These are phyloP conservation scores for Linderniella brevidens DNA, from an alignment of 257 asterid genomes.

Conservation along the genomic window DNA sequence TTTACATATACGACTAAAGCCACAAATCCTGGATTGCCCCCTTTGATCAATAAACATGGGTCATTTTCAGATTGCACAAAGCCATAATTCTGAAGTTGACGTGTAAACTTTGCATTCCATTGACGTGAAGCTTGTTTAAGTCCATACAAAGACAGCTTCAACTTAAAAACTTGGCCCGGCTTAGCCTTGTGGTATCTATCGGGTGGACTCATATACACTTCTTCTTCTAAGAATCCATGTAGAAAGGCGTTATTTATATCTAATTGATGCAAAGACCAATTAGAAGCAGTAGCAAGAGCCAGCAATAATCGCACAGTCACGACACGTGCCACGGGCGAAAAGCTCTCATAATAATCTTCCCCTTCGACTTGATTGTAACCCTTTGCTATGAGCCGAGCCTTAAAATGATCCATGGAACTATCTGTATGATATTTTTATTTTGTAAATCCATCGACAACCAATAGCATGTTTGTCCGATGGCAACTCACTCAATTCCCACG, in stretches of 20 bases:
- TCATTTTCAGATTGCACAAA: background rate
- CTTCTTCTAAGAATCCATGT: background rate
- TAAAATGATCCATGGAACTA: background rate
- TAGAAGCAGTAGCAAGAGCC: background rate
- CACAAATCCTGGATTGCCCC: background rate
- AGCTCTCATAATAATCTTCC: background rate
- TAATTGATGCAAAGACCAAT: background rate
- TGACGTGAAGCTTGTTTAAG: background rate
- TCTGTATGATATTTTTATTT: background rate
- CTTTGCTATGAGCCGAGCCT: background rate
- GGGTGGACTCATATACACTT: background rate
- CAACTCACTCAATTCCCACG: background rate
- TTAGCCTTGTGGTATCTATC: too few species aligned
- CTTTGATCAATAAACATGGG: background rate
- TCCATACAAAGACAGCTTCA: background rate
- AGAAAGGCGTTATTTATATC: slow-evolving; percentile 5
- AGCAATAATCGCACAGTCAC: background rate
- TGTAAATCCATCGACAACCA: background rate
- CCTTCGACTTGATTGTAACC: background rate
- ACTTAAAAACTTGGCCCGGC: background rate
- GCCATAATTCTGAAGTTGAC: background rate
- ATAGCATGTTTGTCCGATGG: background rate
- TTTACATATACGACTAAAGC: background rate
- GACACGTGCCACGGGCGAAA: background rate
- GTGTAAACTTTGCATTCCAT: background rate